Percentiles rank a stretch among this genome's conserved stretches.
Conservation (phyloP, 257 asterid genomes). For the Coffea canephora region DNA sequence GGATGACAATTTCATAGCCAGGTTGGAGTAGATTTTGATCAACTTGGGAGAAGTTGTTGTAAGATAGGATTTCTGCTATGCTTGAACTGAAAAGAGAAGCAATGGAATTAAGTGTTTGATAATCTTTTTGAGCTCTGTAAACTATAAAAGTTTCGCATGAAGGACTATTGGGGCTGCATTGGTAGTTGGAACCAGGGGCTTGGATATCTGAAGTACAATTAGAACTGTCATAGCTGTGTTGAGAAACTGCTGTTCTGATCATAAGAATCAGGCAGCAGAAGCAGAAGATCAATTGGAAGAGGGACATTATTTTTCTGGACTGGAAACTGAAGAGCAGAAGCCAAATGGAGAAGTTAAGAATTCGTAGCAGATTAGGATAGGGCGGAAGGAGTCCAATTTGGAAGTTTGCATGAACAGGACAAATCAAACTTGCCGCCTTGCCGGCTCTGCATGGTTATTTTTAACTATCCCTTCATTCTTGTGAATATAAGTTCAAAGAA, state of each 20-base stretch:
- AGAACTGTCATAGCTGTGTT: not conserved
- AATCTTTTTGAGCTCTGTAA: conserved; percentile 21
- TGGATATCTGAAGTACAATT: conserved; percentile 5
- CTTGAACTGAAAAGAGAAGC: conserved; percentile 10
- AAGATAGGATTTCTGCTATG: not conserved
- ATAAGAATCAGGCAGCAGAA: conserved; percentile 5
- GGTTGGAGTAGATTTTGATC: conserved; percentile 13
- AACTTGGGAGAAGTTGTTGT: conserved; percentile 14
- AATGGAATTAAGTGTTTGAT: conserved; percentile 3
- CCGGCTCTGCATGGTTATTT: conserved; percentile 5
- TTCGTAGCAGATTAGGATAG: not conserved
- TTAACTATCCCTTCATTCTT: not conserved
- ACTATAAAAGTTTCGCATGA: conserved; percentile 17
- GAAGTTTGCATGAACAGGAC: not conserved
- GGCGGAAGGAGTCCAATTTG: not conserved
- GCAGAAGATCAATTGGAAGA: not conserved
- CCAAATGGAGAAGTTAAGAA: not conserved
- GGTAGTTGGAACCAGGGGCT: conserved; percentile 1
- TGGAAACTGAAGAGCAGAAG: not conserved
- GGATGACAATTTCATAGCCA: conserved; percentile 12
- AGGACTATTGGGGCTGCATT: conserved; percentile 2
- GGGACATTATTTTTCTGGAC: not conserved
- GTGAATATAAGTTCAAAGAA: not conserved
- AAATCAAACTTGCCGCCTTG: conserved; percentile 10
- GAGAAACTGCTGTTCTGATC: conserved; percentile 4